These are phyloP conservation scores for Inonotus obliquus DNA, from an alignment of 1,284 basidiomycete species.

Conservation along the genomic window DNA sequence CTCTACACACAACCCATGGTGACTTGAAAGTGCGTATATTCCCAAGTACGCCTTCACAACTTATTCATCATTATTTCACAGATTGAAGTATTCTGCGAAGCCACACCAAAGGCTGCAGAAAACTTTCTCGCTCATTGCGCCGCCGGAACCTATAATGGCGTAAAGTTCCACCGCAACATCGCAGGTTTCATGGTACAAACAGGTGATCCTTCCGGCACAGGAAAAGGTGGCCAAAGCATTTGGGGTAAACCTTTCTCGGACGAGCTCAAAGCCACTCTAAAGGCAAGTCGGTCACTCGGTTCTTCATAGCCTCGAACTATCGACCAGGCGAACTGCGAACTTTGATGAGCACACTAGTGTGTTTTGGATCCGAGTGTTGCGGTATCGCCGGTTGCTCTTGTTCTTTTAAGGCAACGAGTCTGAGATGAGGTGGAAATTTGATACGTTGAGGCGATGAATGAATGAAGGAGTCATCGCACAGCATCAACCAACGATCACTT, in stretches of 20 bases:
- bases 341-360: too few relatives aligned
- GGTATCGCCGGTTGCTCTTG: too few relatives aligned
- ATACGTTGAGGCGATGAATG: background rate
- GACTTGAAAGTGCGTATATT: slow-evolving; percentile 78
- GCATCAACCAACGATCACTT: background rate
- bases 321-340: too few relatives aligned
- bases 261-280: slow-evolving; percentile 87
- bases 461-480: too few relatives aligned
- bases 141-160: slow-evolving; percentile 82
- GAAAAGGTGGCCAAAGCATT: slow-evolving; percentile 81
- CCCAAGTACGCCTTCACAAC: background rate
- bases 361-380: too few relatives aligned
- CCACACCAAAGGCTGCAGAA: slow-evolving; percentile 92
- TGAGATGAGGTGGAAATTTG: background rate
- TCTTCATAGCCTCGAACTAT: too few relatives aligned
- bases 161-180: slow-evolving; percentile 91
- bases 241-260: slow-evolving; percentile 87
- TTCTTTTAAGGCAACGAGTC: background rate
- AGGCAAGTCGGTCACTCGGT: slow-evolving; percentile 43
- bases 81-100: slow-evolving; percentile 97
- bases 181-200: slow-evolving; percentile 96
- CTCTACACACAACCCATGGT: slow-evolving; percentile 89
- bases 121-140: slow-evolving; percentile 96
- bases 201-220: slow-evolving; percentile 79
- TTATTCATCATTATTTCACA: slow-evolving; percentile 30